Evolutionary conservation across 129 eudicot species (phyloP).

Genomic region (Deinandra increscens): DNA sequence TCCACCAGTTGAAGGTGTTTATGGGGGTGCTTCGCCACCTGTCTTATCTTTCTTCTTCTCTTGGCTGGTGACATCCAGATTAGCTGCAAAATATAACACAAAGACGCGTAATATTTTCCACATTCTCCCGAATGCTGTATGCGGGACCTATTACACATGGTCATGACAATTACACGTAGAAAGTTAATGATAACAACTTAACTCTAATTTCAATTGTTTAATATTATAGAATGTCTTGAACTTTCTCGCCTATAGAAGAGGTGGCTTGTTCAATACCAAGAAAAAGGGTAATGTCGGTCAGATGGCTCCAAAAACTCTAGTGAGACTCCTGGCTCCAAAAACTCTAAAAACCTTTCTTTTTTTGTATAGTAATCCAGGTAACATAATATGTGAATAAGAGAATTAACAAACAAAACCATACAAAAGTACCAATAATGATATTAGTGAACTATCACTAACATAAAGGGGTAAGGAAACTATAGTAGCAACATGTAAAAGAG

Average conservation of each 20-base stretch:
- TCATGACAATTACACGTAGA: not conserved
- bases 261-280: slow-evolving; percentile 11
- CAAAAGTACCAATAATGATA: no score
- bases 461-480: no score
- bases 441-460: no score
- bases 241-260: not conserved
- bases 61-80: slow-evolving; percentile 61
- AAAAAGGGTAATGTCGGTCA: not conserved
- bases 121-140: not conserved
- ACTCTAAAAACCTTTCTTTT: no score
- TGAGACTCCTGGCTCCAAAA: no score
- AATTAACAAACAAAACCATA: no score
- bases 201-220: not conserved
- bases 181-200: not conserved
- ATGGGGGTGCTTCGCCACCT: slow-evolving; percentile 35
- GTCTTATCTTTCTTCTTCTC: slow-evolving; percentile 50
- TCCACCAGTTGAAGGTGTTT: slow-evolving; percentile 47
- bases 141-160: not conserved
- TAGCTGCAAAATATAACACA: slow-evolving; percentile 36
- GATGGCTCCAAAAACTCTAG: not conserved
- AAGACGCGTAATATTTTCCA: not conserved
- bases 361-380: no score
- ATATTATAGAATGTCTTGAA: not conserved
- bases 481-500: no score
- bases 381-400: no score